phyloP scores from a whole-genome alignment of 2,329 filamentous ascomycete species.

The Akanthomyces uredinophilus region DNA sequence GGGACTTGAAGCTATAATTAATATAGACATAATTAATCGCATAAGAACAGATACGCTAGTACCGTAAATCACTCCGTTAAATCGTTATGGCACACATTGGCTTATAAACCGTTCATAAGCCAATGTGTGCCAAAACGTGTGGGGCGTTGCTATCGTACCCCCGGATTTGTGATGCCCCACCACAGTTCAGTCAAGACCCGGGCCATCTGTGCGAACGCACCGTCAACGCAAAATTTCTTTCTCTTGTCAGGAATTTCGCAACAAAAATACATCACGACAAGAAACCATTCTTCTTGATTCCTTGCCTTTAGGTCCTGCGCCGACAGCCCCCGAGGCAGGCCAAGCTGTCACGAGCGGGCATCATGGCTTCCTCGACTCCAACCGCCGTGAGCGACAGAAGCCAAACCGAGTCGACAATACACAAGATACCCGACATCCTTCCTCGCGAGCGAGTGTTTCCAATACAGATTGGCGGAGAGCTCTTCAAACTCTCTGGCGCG shows the following conservation, averaged over 20 bases:
- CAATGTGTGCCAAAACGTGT: too few relatives aligned
- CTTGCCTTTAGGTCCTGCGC: not conserved
- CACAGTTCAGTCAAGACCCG: not conserved
- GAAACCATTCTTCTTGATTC: not conserved
- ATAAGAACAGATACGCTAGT: too few relatives aligned
- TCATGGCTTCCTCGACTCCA: not conserved
- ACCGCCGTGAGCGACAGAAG: not conserved
- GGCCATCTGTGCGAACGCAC: not conserved
- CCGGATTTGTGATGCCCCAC: not conserved
- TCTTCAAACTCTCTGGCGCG: conserved; percentile 69
- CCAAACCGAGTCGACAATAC: conserved; percentile 28
- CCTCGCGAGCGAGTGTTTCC: conserved; percentile 70
- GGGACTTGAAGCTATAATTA: too few relatives aligned
- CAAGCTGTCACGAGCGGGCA: not conserved
- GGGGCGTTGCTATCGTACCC: too few relatives aligned
- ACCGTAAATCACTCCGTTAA: too few relatives aligned
- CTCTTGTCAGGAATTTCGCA: not conserved
- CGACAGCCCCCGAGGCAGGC: not conserved
- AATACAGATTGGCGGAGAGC: conserved; percentile 66
- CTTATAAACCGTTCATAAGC: too few relatives aligned
- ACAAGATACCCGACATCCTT: conserved; percentile 52
- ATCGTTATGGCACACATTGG: too few relatives aligned
- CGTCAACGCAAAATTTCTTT: not conserved
- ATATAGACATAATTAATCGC: too few relatives aligned
- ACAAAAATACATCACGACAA: not conserved